phyloP scores from a whole-genome alignment of 148 eudicot genomes.

The Silene conica region DNA sequence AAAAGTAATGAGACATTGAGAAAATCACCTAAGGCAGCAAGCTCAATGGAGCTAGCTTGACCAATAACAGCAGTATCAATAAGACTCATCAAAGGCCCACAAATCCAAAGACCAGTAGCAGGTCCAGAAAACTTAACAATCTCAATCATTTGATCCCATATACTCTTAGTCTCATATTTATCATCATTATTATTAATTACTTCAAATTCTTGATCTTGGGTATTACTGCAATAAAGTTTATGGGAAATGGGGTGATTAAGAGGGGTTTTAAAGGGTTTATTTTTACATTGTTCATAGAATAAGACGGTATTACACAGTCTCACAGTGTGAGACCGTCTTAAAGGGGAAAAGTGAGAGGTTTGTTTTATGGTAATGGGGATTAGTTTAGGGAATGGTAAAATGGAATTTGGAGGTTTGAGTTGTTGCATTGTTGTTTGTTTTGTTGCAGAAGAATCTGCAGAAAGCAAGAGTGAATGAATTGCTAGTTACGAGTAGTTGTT shows the following conservation, averaged over 20 bases:
- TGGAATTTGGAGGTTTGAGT: neutral
- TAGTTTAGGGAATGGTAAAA: neutral
- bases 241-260: conserved; percentile 6
- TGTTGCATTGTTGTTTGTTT: neutral
- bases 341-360: neutral
- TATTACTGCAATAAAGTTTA: conserved; percentile 26
- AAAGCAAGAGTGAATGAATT: neutral
- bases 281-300: no score
- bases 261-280: conserved; percentile 7
- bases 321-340: no score
- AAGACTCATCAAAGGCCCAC: conserved; percentile 86
- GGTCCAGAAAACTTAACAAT: conserved; percentile 84
- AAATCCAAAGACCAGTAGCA: conserved; percentile 82
- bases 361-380: neutral
- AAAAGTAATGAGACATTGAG: neutral
- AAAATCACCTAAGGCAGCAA: conserved; percentile 65
- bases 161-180: conserved; percentile 23
- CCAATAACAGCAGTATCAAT: conserved; percentile 93
- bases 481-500: no score
- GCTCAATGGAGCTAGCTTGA: conserved; percentile 66
- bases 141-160: conserved; percentile 67
- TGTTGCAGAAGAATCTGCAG: neutral
- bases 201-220: conserved; percentile 14
- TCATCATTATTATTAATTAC: neutral
- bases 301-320: no score